These are phyloP conservation scores for Juglanconis sp. DNA, from an alignment of 2,329 filamentous ascomycete genomes.

Conservation along the genomic window DNA sequence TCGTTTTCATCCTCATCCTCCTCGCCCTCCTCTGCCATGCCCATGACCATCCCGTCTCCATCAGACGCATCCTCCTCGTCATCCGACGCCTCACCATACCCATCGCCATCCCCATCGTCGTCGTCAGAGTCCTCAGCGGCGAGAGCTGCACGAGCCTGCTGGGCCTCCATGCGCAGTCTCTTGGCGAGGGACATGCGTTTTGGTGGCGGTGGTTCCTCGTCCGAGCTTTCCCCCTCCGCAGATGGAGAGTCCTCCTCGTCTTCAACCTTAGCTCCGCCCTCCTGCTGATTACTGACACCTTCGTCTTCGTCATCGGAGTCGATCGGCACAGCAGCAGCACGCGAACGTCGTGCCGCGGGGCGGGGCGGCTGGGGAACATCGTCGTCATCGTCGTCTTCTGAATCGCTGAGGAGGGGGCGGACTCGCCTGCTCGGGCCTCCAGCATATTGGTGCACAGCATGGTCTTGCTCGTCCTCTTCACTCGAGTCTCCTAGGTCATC, in stretches of 20 bases:
- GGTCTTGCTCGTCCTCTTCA: neutral
- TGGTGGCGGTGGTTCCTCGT: conserved; percentile 6
- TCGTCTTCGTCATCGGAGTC: conserved; percentile 11
- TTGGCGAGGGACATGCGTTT: conserved; percentile 13
- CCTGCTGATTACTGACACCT: neutral
- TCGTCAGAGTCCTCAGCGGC: conserved; percentile 3
- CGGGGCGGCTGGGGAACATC: neutral
- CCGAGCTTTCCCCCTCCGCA: conserved; percentile 4
- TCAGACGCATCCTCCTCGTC: conserved; percentile 2
- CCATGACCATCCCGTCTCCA: neutral
- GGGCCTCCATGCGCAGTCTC: conserved; percentile 10
- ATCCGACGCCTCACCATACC: neutral
- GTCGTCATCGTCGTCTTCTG: neutral
- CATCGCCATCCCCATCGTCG: neutral
- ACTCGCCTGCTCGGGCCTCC: neutral
- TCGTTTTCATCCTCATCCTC: conserved; percentile 3
- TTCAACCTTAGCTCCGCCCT: neutral
- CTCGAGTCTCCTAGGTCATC: neutral
- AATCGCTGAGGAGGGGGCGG: neutral
- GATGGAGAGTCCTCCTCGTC: neutral
- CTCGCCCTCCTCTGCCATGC: neutral
- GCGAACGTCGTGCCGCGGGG: neutral
- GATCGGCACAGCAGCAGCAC: neutral
- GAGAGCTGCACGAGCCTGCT: neutral
- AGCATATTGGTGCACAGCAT: neutral